Conservation (phyloP, 2,329 filamentous ascomycete species). For the Paracamarosporium sp. region DNA sequence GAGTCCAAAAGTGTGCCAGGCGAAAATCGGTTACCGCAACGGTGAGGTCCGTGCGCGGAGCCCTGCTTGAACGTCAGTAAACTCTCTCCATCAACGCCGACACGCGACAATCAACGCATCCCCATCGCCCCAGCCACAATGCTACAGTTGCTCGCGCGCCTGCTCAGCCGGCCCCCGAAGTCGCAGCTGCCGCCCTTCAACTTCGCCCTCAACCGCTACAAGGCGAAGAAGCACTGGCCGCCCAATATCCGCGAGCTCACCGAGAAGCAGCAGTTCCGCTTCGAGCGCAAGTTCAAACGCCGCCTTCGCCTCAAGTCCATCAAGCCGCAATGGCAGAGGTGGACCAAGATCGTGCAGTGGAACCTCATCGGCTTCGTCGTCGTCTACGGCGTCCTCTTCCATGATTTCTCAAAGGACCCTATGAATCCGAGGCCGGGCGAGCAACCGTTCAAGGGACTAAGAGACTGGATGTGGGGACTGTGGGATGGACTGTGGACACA, state of each 20-base stretch:
- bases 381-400: constrained; percentile 66
- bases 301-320: constrained; percentile 68
- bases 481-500: constrained; percentile 39
- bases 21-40: background rate
- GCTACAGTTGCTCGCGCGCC: constrained; percentile 54
- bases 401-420: constrained; percentile 58
- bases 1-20: background rate
- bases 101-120: background rate
- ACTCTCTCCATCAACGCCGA: background rate
- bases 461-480: constrained; percentile 32
- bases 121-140: constrained; percentile 17
- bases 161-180: constrained; percentile 53
- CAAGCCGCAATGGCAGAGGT: constrained; percentile 70
- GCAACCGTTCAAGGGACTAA: constrained; percentile 37
- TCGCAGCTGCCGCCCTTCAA: constrained; percentile 42
- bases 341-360: constrained; percentile 68
- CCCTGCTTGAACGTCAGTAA: constrained; percentile 26
- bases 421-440: constrained; percentile 40
- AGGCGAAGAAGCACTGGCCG: constrained; percentile 77
- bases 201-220: constrained; percentile 64
- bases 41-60: background rate
- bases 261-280: constrained; percentile 75
- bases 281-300: constrained; percentile 80
- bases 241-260: constrained; percentile 76
- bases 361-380: constrained; percentile 55